Evolutionary conservation across 208 protist species (phyloP).

Genomic region (Crithidia brevicula): DNA sequence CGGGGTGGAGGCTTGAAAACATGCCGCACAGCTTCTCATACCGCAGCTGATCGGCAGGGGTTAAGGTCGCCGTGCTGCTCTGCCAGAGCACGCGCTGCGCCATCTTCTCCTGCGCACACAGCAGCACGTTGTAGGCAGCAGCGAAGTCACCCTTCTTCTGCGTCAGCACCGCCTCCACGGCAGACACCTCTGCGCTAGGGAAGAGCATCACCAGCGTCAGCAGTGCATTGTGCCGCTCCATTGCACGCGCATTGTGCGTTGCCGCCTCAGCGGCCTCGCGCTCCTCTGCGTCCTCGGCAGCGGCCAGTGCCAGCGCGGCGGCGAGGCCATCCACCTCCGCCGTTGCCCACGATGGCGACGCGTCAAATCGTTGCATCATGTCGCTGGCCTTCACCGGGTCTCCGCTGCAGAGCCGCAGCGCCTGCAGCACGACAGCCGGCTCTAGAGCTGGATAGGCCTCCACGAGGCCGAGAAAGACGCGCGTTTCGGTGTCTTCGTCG

Average conservation of each 20-base stretch:
- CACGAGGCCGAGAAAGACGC: conserved; percentile 46
- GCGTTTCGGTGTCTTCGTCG: conserved; percentile 38
- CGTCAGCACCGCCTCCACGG: conserved; percentile 60
- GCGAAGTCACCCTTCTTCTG: conserved; percentile 46
- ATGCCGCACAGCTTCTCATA: conserved; percentile 53
- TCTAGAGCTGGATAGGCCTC: conserved; percentile 60
- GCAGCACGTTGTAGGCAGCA: conserved; percentile 61
- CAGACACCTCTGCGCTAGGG: conserved; percentile 45
- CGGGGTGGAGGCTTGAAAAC: conserved; percentile 54
- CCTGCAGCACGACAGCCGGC: conserved; percentile 52
- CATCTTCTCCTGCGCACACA: conserved; percentile 65
- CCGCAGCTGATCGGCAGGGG: conserved; percentile 46
- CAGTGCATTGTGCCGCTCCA: conserved; percentile 41
- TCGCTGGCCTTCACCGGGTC: conserved; percentile 46
- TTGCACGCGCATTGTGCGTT: conserved; percentile 16
- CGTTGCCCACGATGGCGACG: conserved; percentile 1
- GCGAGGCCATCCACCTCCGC: conserved; percentile 28
- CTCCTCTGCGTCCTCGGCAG: conserved; percentile 52
- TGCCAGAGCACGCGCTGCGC: conserved; percentile 37
- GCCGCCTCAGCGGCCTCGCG: conserved; percentile 23
- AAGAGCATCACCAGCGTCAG: conserved; percentile 80
- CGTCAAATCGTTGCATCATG: conserved; percentile 31
- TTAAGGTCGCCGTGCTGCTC: conserved; percentile 41
- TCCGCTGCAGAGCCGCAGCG: conserved; percentile 52
- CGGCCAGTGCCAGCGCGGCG: conserved; percentile 43